A percentile compares a stretch with the other conserved stretches of the same genome.
Evolutionary conservation across 441 rosid species (phyloP).

Genomic region (Adansonia rubrostipa): DNA sequence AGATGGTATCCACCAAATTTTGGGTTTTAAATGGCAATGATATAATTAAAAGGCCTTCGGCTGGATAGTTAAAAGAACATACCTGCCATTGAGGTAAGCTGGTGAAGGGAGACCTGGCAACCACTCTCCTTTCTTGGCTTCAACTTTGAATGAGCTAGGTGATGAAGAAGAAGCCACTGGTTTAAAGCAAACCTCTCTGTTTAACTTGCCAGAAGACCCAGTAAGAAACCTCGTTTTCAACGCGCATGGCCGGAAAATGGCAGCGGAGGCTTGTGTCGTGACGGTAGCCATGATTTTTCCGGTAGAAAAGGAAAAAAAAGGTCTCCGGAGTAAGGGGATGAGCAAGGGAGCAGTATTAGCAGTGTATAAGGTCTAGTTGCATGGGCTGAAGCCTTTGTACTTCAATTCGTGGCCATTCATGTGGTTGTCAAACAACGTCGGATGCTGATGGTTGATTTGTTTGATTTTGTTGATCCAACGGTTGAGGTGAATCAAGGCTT

Average conservation of each 20-base stretch:
- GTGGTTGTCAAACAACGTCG: conserved; percentile 46
- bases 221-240: conserved; percentile 65
- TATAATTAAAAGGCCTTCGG: no score
- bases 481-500: conserved; percentile 40
- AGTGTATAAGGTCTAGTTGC: not conserved
- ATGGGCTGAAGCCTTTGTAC: conserved; percentile 35
- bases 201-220: conserved; percentile 59
- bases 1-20: no score
- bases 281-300: conserved; percentile 64
- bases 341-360: no score
- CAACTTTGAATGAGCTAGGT: conserved; percentile 55
- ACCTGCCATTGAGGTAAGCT: conserved; percentile 85
- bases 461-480: conserved; percentile 38
- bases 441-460: conserved; percentile 36
- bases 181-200: conserved; percentile 52
- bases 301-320: not conserved
- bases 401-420: conserved; percentile 18
- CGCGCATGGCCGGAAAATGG: conserved; percentile 75
- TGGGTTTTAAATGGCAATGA: no score
- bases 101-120: conserved; percentile 85
- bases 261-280: conserved; percentile 84
- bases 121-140: conserved; percentile 93
- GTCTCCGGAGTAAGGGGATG: no score
- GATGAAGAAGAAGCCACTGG: conserved; percentile 45
- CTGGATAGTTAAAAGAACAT: not conserved